Evolutionary conservation across 352 stramenopile species (phyloP).

Genomic region (Phytophthora parvispora): DNA sequence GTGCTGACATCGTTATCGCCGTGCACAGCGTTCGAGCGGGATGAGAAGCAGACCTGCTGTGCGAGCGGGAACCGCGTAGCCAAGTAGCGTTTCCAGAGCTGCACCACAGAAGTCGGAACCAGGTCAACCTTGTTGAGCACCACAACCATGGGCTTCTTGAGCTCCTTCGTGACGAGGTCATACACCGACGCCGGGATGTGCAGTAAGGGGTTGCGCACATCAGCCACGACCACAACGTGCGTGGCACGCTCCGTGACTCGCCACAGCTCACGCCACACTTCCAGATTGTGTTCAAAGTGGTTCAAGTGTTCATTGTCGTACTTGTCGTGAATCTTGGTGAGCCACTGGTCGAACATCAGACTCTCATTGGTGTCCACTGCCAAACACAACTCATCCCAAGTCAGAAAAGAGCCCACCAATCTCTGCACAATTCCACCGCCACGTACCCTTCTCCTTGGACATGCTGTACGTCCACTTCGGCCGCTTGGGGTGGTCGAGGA

Average conservation of each 20-base stretch:
- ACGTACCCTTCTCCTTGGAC: constrained; percentile 84
- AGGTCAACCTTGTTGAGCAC: constrained; percentile 92
- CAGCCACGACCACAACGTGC: constrained; percentile 81
- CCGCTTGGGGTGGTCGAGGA: constrained; percentile 81
- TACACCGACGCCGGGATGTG: constrained; percentile 88
- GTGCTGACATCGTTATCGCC: constrained; percentile 73
- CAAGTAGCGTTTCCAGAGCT: constrained; percentile 78
- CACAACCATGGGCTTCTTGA: constrained; percentile 84
- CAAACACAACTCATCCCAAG: constrained; percentile 1
- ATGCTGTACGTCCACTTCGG: constrained; percentile 84
- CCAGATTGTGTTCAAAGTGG: constrained; percentile 89
- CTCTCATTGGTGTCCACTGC: constrained; percentile 83
- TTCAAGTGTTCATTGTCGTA: constrained; percentile 87
- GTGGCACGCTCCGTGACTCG: constrained; percentile 86
- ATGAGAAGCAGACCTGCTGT: constrained; percentile 83
- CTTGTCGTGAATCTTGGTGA: constrained; percentile 88
- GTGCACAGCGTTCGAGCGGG: constrained; percentile 76
- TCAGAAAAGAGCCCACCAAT: not conserved
- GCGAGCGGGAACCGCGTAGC: constrained; percentile 70
- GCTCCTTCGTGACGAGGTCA: constrained; percentile 76
- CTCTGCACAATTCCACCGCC: not conserved
- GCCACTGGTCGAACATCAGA: constrained; percentile 90
- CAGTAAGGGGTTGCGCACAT: constrained; percentile 85
- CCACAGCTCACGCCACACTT: constrained; percentile 91
- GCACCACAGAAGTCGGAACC: constrained; percentile 64